Base-by-base conservation (phyloP, 2,329 filamentous ascomycete species). In the Leptographium lundbergii region DNA sequence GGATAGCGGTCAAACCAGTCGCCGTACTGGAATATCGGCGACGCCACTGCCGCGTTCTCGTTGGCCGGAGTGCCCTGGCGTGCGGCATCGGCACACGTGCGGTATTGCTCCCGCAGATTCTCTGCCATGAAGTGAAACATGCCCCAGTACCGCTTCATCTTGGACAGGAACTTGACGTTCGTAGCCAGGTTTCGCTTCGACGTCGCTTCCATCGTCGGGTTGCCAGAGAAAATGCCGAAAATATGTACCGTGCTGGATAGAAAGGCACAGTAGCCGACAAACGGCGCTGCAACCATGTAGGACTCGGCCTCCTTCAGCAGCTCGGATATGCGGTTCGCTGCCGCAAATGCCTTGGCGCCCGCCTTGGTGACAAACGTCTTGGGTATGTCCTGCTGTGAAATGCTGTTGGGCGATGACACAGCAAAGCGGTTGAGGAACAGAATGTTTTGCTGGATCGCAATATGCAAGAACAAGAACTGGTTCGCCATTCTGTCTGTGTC, bases 91-190 rank as follows among this genome's bases (percentile, higher is more conserved):
- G 91, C 86, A 65, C 91, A 92, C 54, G 85, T 82, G 57, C 88
- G 84, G 69, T 96, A 99, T 62, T 95, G 84, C 58, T 92, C 88
- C 61, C 94, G 91, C 42, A 96, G 79, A 67, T 92, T 94, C 69
- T 97, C 91, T 0, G 90, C 87, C 81, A 97, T 91, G 74, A 91
- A 96, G 69, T 96, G 89, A 69, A 97, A 96, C 87, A 96, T 95
- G 61, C 92, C 94, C 94, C 94, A 99, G 67, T 94, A 91, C 61
- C 89, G 89, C 76, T 96, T 96, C 89, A 97, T 95, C 72, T 89
- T 94, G 58, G 87, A 87, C 52, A 99, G 74, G 66, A 94, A 97
- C 67, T 87, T 89, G 66, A 97, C 87, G 64, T 96, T 97, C 63
- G 86, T 88, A 1, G 88, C 85, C 19, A 96, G 76, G 67, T 96